phyloP scores from a whole-genome alignment of 192 early-diverging fungal species.

The Tieghemiomyces parasiticus region DNA sequence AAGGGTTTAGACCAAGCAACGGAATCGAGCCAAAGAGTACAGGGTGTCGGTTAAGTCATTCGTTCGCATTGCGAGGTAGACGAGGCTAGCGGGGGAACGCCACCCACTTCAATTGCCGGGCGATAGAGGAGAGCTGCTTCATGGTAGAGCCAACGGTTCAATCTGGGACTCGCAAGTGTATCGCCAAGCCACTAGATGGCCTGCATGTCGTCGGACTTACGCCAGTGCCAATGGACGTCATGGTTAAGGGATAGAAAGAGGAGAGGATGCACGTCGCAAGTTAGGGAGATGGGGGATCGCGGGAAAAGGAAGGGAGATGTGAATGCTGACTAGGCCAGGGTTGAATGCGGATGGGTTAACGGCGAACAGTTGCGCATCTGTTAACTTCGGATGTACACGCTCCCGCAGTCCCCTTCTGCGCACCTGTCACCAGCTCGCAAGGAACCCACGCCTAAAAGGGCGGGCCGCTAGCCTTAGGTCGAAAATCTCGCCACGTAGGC shows the following conservation, averaged over 20 bases:
- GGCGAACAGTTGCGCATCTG: too few relatives aligned
- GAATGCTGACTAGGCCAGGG: too few relatives aligned
- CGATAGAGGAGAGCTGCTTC: not conserved
- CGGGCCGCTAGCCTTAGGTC: too few relatives aligned
- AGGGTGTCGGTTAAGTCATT: conserved; percentile 10
- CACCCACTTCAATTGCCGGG: conserved; percentile 9
- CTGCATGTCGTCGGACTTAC: conserved; percentile 37
- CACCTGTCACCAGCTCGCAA: too few relatives aligned
- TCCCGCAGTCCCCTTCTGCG: too few relatives aligned
- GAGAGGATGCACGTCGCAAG: too few relatives aligned
- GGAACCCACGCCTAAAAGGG: too few relatives aligned
- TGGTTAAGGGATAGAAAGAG: conserved; percentile 22
- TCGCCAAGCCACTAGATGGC: not conserved
- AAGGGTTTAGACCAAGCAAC: conserved; percentile 1
- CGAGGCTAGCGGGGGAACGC: not conserved
- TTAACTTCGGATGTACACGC: too few relatives aligned
- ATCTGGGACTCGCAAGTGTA: not conserved
- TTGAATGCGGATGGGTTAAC: too few relatives aligned
- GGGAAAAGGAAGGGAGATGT: too few relatives aligned
- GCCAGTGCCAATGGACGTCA: conserved; percentile 87
- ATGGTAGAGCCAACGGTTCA: not conserved
- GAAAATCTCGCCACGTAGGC: too few relatives aligned
- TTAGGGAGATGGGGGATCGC: too few relatives aligned
- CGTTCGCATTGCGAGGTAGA: conserved; percentile 1
- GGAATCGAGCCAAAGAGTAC: conserved; percentile 11